Evolutionary conservation across 768 basidiomycete species (phyloP).

Genomic region (Collybiopsis luxurians): DNA sequence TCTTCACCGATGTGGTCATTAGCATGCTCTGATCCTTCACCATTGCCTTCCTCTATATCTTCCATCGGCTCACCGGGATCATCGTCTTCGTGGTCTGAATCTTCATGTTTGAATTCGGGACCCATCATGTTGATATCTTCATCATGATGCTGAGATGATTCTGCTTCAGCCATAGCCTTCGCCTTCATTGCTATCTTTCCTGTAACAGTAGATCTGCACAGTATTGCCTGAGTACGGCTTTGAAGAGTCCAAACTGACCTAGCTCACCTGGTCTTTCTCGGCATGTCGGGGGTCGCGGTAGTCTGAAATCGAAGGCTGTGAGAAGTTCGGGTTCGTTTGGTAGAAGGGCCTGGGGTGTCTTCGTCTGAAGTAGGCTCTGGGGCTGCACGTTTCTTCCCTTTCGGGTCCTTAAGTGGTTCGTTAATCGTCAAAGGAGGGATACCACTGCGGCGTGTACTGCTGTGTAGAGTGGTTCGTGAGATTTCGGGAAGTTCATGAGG

Average conservation of each 20-base stretch:
- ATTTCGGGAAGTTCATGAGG: conserved; percentile 8
- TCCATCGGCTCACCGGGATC: conserved; percentile 40
- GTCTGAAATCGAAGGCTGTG: conserved; percentile 68
- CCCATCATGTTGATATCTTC: conserved; percentile 81
- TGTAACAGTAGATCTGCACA: conserved; percentile 48
- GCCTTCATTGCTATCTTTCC: conserved; percentile 59
- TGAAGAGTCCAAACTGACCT: conserved; percentile 5
- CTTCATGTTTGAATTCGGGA: conserved; percentile 50
- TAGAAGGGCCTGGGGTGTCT: conserved; percentile 53
- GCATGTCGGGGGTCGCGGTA: conserved; percentile 55
- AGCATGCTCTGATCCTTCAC: conserved; percentile 45
- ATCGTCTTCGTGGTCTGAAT: conserved; percentile 42
- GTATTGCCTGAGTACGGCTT: background rate
- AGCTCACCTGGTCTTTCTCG: conserved; percentile 68
- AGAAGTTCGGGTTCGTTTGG: conserved; percentile 62
- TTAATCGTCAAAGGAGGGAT: conserved; percentile 56
- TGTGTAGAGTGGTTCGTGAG: conserved; percentile 25
- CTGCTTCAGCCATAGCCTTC: conserved; percentile 53
- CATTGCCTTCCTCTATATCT: conserved; percentile 39
- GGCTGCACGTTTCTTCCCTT: conserved; percentile 91
- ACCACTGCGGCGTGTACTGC: conserved; percentile 65
- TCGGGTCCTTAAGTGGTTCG: conserved; percentile 72
- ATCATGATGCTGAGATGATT: conserved; percentile 63
- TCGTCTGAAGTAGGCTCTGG: conserved; percentile 70
- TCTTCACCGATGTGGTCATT: conserved; percentile 47